Percentiles rank a stretch among this genome's conserved stretches.
Conservation (phyloP, 148 eudicot genomes). For the Rhododendron simsii region DNA sequence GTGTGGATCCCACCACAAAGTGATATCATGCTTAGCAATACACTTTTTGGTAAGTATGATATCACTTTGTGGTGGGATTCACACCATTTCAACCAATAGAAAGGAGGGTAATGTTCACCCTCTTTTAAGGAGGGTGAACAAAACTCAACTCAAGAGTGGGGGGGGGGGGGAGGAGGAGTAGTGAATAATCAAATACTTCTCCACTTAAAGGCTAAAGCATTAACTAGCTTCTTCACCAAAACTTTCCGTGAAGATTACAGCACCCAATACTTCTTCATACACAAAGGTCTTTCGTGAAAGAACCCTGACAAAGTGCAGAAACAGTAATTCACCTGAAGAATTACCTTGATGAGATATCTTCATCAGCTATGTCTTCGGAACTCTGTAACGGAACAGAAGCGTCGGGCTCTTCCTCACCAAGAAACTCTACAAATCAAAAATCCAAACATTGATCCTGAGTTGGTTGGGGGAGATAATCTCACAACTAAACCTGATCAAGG, state of each 20-base stretch:
- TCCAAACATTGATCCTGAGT: background rate
- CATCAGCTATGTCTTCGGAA: slow-evolving; percentile 63
- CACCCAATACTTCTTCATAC: background rate
- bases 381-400: slow-evolving; percentile 48
- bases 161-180: too few species aligned
- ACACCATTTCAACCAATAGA: too few species aligned
- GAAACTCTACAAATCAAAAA: slow-evolving; percentile 33
- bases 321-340: background rate
- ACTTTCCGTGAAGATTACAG: background rate
- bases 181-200: background rate
- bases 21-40: too few species aligned
- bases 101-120: too few species aligned
- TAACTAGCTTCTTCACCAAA: background rate
- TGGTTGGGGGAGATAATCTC: background rate
- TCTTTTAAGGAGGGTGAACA: too few species aligned
- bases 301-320: background rate
- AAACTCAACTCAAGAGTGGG: too few species aligned
- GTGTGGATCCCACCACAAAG: too few species aligned
- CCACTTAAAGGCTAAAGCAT: background rate
- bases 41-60: too few species aligned
- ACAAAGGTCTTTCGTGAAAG: background rate
- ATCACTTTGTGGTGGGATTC: too few species aligned
- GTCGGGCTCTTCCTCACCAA: slow-evolving; percentile 66
- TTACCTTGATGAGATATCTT: slow-evolving; percentile 93
- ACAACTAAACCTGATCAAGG: background rate